These are phyloP conservation scores for Amyloporia xantha DNA, from an alignment of 768 basidiomycete genomes.

Conservation along the genomic window DNA sequence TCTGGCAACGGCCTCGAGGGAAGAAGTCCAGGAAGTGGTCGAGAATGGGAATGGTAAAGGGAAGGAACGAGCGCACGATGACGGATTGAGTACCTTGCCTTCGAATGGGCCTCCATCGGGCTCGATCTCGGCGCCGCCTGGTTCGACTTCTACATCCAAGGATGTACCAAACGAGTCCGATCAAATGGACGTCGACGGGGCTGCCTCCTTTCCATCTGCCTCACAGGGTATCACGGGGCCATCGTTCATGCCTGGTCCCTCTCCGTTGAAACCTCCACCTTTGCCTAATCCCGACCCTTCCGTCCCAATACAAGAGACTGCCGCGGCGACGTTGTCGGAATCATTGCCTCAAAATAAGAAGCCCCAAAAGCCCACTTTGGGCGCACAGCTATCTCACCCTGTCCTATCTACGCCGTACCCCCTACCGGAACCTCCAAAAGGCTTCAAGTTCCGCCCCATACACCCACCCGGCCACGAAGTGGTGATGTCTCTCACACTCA, in stretches of 20 bases:
- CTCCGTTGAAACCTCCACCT: conserved; percentile 26
- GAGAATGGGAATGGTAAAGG: conserved; percentile 25
- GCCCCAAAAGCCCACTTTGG: conserved; percentile 18
- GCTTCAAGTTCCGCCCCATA: conserved; percentile 66
- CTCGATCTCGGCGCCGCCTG: neutral
- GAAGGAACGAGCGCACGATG: conserved; percentile 22
- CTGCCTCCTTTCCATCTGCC: neutral
- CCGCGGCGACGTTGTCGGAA: conserved; percentile 8
- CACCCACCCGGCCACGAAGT: conserved; percentile 55
- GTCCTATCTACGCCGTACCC: conserved; percentile 27
- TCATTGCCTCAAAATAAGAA: neutral
- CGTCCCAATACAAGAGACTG: conserved; percentile 16
- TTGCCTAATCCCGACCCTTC: conserved; percentile 26
- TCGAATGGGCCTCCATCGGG: neutral
- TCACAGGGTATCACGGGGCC: conserved; percentile 9
- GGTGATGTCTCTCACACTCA: conserved; percentile 58
- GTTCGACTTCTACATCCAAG: too few relatives aligned
- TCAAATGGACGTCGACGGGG: neutral
- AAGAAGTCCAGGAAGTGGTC: conserved; percentile 3
- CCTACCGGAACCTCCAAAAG: conserved; percentile 59
- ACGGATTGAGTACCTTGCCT: too few relatives aligned
- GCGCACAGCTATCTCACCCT: conserved; percentile 32
- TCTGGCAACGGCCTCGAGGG: neutral
- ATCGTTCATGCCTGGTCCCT: conserved; percentile 25
- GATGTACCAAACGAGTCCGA: neutral